Evolutionary conservation across 1,284 basidiomycete genomes (phyloP).

Genomic region (Ceratobasidium papillatum): DNA sequence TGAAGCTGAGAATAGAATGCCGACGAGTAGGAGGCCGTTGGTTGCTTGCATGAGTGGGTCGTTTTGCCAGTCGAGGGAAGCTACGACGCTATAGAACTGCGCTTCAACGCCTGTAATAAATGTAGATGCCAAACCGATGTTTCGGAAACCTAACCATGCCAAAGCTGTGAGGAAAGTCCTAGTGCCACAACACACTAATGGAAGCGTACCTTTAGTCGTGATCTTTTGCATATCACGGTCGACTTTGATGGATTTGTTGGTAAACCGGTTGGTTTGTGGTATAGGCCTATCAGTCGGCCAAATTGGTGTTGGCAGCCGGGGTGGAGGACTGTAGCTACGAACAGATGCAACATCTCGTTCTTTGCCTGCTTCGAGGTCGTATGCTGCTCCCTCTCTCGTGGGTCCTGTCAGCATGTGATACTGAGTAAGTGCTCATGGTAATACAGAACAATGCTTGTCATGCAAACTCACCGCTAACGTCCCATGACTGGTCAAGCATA

Average conservation of each 20-base stretch:
- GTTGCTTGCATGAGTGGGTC: not conserved
- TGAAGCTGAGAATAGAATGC: conserved; percentile 20
- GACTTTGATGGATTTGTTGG: not conserved
- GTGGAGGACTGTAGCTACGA: not conserved
- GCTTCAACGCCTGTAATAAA: conserved; percentile 30
- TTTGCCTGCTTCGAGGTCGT: conserved; percentile 8
- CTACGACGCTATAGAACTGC: conserved; percentile 19
- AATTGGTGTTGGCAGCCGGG: not conserved
- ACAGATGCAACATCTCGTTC: not conserved
- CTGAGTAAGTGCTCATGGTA: too few species aligned
- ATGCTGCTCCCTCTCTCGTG: not conserved
- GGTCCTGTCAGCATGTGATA: not conserved
- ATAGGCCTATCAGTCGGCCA: not conserved
- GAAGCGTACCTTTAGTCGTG: conserved; percentile 21
- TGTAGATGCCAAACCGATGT: conserved; percentile 22
- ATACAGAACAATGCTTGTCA: not conserved
- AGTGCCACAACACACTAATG: not conserved
- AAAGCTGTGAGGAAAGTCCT: not conserved
- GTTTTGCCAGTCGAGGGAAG: not conserved
- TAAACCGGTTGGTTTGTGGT: not conserved
- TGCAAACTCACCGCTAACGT: not conserved
- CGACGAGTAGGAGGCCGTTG: conserved; percentile 7
- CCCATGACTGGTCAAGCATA: conserved; percentile 26
- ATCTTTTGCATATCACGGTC: conserved; percentile 30
- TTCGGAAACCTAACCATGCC: conserved; percentile 16